Conservation (phyloP, 1,284 basidiomycete genomes). For the Neotropicomus parvogracilis region DNA sequence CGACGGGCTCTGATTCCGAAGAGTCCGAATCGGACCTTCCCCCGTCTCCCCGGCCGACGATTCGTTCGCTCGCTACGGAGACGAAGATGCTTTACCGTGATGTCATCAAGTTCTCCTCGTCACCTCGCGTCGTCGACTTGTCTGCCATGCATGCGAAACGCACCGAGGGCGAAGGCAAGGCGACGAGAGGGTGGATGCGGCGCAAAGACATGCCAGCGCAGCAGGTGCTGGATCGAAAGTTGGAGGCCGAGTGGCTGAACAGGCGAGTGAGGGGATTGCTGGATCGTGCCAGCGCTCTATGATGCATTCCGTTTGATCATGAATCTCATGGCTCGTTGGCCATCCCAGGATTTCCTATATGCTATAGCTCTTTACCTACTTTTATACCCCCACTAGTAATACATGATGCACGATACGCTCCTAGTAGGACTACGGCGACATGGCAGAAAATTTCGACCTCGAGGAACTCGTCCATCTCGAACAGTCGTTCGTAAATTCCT, state of each 20-base stretch:
- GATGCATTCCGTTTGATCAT: not conserved
- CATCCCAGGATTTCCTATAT: too few relatives aligned
- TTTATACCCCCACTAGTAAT: too few relatives aligned
- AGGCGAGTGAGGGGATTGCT: conserved; percentile 66
- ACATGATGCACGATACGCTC: too few relatives aligned
- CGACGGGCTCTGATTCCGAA: conserved; percentile 59
- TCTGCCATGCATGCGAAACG: conserved; percentile 55
- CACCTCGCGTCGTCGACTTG: conserved; percentile 79
- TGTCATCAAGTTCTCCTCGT: conserved; percentile 76
- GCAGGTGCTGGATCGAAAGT: conserved; percentile 73
- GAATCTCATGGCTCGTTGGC: too few relatives aligned
- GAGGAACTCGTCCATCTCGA: conserved; percentile 68
- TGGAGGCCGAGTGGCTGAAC: conserved; percentile 68
- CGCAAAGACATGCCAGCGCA: conserved; percentile 74
- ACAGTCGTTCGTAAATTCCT: conserved; percentile 50
- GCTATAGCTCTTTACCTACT: too few relatives aligned
- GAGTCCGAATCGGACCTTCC: conserved; percentile 53
- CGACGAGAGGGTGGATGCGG: conserved; percentile 59
- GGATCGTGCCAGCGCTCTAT: conserved; percentile 47
- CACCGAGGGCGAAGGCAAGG: conserved; percentile 42
- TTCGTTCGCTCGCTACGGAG: conserved; percentile 71
- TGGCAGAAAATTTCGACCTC: conserved; percentile 51
- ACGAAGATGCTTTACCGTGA: conserved; percentile 81
- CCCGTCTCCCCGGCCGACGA: conserved; percentile 45
- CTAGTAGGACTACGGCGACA: too few relatives aligned